These are phyloP conservation scores for Podospora fimiseda DNA, from an alignment of 495 filamentous ascomycete genomes.

Conservation along the genomic window DNA sequence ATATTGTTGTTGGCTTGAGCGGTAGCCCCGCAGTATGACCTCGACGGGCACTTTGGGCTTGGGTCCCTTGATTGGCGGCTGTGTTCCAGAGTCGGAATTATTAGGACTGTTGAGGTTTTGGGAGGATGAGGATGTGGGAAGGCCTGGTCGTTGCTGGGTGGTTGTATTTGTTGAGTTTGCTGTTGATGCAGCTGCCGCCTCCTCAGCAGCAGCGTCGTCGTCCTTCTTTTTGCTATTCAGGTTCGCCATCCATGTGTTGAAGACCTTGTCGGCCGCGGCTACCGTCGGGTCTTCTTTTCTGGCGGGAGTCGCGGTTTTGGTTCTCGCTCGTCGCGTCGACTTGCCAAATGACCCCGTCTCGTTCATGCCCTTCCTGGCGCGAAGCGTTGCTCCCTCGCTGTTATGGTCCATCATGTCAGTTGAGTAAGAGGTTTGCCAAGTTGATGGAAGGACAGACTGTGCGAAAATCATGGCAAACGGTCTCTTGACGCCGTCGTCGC, in stretches of 20 bases:
- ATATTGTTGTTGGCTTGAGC: slow-evolving; percentile 62
- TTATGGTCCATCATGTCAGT: neutral
- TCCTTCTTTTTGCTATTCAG: slow-evolving; percentile 19
- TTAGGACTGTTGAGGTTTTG: slow-evolving; percentile 23
- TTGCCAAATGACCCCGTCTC: slow-evolving; percentile 53
- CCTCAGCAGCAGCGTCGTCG: no score
- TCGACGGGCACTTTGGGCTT: slow-evolving; percentile 56
- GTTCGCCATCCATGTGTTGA: slow-evolving; percentile 34
- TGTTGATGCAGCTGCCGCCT: no score
- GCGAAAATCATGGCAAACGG: slow-evolving; percentile 52
- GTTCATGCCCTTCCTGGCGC: slow-evolving; percentile 36
- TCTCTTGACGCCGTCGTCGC: slow-evolving; percentile 49
- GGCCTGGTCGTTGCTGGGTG: slow-evolving; percentile 26
- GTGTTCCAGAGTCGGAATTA: slow-evolving; percentile 25
- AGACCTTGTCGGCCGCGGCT: slow-evolving; percentile 47
- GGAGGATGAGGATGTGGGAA: slow-evolving; percentile 13
- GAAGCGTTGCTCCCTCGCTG: slow-evolving; percentile 34
- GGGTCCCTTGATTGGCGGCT: slow-evolving; percentile 15
- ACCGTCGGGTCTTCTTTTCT: slow-evolving; percentile 50
- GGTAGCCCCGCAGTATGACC: slow-evolving; percentile 78
- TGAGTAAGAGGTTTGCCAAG: neutral
- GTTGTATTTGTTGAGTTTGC: neutral
- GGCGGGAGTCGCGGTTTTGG: slow-evolving; percentile 45
- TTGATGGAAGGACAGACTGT: slow-evolving; percentile 34
- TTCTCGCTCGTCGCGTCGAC: slow-evolving; percentile 47